A percentile compares a stretch with the other conserved stretches of the same genome.
Evolutionary conservation across 2,329 filamentous ascomycete genomes (phyloP).

Genomic region (Bisporella sp.): DNA sequence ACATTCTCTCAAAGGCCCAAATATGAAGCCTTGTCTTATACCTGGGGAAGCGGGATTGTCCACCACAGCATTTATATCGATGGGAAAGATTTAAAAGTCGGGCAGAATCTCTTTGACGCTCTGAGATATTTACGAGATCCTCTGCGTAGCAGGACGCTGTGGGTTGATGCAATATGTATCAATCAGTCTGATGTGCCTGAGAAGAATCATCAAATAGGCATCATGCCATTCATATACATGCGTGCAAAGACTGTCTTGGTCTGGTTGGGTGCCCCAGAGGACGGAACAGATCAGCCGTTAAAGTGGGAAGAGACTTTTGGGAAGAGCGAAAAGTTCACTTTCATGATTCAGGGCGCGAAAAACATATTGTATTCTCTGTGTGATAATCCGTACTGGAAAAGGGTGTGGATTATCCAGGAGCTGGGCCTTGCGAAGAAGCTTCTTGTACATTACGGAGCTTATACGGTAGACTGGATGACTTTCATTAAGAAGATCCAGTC

Average conservation of each 20-base stretch:
- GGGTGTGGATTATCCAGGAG: constrained; percentile 26
- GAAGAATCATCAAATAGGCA: constrained; percentile 5
- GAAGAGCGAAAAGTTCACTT: neutral
- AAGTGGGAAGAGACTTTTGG: neutral
- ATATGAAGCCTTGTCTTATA: constrained; percentile 22
- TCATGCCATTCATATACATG: constrained; percentile 9
- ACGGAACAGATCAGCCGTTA: neutral
- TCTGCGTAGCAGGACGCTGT: neutral
- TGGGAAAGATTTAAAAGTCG: neutral
- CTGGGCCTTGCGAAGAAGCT: constrained; percentile 15
- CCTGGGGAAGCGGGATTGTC: neutral
- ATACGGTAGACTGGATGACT: constrained; percentile 4
- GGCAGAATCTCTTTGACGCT: neutral
- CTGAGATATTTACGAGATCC: neutral
- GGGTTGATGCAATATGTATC: constrained; percentile 11
- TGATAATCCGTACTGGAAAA: constrained; percentile 13
- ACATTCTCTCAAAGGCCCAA: neutral
- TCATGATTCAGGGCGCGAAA: neutral
- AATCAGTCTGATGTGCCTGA: constrained; percentile 9
- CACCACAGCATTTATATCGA: neutral
- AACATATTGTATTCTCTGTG: constrained; percentile 6
- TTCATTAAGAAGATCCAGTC: neutral
- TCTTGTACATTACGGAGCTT: constrained; percentile 18
- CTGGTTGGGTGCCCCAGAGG: constrained; percentile 3
- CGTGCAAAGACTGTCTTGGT: constrained; percentile 5